phyloP scores from a whole-genome alignment of 2,329 filamentous ascomycete species.

The Aureobasidium mangrovei region DNA sequence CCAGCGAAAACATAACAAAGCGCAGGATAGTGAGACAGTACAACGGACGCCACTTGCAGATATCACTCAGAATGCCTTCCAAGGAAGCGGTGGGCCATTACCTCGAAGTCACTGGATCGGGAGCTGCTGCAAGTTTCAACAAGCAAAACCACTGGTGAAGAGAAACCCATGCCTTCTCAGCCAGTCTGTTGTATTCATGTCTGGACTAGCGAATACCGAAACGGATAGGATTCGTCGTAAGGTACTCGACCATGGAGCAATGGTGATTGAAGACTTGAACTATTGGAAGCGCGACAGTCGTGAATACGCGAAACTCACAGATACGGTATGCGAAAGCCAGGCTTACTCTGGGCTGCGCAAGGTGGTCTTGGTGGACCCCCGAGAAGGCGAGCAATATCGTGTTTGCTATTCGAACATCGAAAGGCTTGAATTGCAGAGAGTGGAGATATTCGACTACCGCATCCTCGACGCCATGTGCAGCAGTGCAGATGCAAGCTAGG shows the following conservation, averaged over 20 bases:
- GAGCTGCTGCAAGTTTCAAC: background rate
- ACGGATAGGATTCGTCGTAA: background rate
- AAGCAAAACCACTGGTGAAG: background rate
- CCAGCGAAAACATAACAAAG: background rate
- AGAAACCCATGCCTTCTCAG: background rate
- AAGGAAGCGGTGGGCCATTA: background rate
- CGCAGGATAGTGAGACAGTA: background rate
- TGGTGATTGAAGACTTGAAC: conserved; percentile 10
- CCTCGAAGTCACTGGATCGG: background rate
- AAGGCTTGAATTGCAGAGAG: background rate
- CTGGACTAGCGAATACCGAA: background rate
- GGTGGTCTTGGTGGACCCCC: conserved; percentile 26
- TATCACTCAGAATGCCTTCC: background rate
- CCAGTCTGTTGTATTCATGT: conserved; percentile 4
- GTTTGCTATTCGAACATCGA: conserved; percentile 1
- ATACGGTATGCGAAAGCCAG: conserved; percentile 26
- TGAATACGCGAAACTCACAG: conserved; percentile 16
- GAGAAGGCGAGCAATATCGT: conserved; percentile 13
- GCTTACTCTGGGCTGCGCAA: conserved; percentile 25
- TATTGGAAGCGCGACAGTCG: conserved; percentile 27
- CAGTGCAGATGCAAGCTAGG: background rate
- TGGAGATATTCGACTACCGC: conserved; percentile 6
- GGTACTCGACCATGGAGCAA: background rate
- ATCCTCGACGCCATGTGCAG: conserved; percentile 2
- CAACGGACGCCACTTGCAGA: conserved; percentile 5